Evolutionary conservation across 2,329 filamentous ascomycete genomes (phyloP).

Genomic region (Ophidiomyces ophidiicola): DNA sequence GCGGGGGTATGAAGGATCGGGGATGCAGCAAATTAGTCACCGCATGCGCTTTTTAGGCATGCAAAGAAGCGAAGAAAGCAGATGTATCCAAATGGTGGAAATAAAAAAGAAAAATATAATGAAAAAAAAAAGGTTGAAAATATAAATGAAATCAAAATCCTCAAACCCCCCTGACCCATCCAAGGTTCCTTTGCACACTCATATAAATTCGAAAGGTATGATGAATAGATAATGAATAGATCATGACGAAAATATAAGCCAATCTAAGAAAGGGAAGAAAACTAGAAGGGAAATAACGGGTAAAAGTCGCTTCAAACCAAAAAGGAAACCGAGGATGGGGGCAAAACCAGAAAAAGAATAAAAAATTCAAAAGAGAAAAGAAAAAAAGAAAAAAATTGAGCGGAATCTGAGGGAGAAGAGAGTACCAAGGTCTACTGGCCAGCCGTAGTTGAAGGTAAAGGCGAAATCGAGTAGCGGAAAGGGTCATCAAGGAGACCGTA

Average conservation of each 20-base stretch:
- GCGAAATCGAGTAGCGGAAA: slow-evolving; percentile 5
- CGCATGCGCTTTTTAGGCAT: not conserved
- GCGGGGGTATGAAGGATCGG: not conserved
- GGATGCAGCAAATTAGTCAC: not conserved
- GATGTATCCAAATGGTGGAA: slow-evolving; percentile 5
- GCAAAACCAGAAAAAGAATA: slow-evolving; percentile 3
- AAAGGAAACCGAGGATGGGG: not conserved
- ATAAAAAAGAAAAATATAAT: not conserved
- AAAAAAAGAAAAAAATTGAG: slow-evolving; percentile 8
- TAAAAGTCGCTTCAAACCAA: slow-evolving; percentile 4
- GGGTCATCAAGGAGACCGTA: not conserved
- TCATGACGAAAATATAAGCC: slow-evolving; percentile 6
- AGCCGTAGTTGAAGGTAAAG: slow-evolving; percentile 11
- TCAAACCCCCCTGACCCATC: slow-evolving; percentile 3
- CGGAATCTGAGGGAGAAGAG: slow-evolving; percentile 9
- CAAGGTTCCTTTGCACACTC: slow-evolving; percentile 1
- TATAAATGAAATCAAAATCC: slow-evolving; percentile 5
- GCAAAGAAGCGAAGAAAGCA: slow-evolving; percentile 8
- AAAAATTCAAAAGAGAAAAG: not conserved
- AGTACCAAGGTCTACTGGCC: slow-evolving; percentile 10
- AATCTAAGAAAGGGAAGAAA: slow-evolving; percentile 3
- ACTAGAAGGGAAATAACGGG: slow-evolving; percentile 8
- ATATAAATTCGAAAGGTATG: slow-evolving; percentile 3
- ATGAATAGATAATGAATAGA: slow-evolving; percentile 7
- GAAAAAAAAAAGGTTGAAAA: too few relatives aligned